Percentiles rank a stretch among this genome's conserved stretches.
phyloP scores from a whole-genome alignment of 441 rosid species.

The Erysimum cheiri region DNA sequence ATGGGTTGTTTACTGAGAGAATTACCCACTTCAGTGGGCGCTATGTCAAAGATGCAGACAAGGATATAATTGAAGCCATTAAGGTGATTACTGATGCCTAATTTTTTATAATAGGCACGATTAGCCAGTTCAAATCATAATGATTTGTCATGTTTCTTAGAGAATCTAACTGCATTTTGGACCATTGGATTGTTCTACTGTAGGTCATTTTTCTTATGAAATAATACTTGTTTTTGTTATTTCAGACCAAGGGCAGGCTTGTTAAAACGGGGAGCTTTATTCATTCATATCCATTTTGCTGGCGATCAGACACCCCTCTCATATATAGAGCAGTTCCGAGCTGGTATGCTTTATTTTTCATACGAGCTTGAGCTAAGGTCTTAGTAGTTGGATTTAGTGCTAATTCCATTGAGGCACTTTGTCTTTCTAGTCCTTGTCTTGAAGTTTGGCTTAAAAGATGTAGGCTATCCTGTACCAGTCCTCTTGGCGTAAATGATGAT shows the following conservation, averaged over 20 bases:
- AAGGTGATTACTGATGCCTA: conserved; percentile 59
- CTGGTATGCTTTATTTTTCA: conserved; percentile 61
- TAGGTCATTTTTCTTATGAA: conserved; percentile 5
- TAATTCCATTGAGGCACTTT: conserved; percentile 30
- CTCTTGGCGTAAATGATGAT: neutral
- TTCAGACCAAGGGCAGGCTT: conserved; percentile 93
- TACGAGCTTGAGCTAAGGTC: conserved; percentile 24
- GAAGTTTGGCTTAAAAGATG: conserved; percentile 19
- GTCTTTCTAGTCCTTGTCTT: neutral
- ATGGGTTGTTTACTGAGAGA: conserved; percentile 87
- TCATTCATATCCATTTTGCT: conserved; percentile 94
- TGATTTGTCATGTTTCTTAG: conserved; percentile 9
- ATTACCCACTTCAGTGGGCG: conserved; percentile 76
- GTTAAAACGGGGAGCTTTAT: conserved; percentile 83
- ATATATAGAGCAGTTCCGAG: conserved; percentile 98
- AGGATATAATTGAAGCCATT: conserved; percentile 82
- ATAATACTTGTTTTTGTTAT: neutral
- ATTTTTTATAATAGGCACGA: neutral
- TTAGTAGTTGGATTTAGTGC: conserved; percentile 22
- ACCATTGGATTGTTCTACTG: conserved; percentile 4
- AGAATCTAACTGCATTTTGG: conserved; percentile 19
- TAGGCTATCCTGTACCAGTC: conserved; percentile 7
- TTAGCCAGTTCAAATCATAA: neutral
- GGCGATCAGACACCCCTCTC: conserved; percentile 98
- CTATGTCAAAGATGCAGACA: conserved; percentile 96